A percentile compares a stretch with the other conserved stretches of the same genome.
Evolutionary conservation across 2,329 filamentous ascomycete species (phyloP).

Genomic region (Scedosporium aurantiacum): DNA sequence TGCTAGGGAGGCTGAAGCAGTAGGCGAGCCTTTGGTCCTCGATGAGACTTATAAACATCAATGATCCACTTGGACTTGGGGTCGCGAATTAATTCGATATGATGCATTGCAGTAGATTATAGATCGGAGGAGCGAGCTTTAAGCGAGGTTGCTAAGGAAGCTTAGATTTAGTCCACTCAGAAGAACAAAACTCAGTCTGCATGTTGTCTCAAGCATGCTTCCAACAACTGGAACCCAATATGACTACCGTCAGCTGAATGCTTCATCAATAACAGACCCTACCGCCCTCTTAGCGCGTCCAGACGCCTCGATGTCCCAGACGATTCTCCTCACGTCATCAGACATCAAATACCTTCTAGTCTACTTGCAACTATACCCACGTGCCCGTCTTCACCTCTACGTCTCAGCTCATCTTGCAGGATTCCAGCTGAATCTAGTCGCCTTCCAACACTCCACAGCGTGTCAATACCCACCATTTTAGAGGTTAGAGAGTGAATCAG

Average conservation of each 20-base stretch:
- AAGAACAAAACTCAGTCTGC: not conserved
- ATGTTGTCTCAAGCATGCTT: not conserved
- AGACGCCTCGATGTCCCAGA: not conserved
- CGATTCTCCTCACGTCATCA: not conserved
- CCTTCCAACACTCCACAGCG: not conserved
- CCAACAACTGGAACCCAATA: not conserved
- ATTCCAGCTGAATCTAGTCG: not conserved
- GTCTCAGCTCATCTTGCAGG: not conserved
- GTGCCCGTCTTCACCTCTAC: not conserved
- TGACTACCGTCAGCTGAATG: not conserved
- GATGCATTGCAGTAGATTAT: too few species aligned
- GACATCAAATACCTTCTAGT: not conserved
- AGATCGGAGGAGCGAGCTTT: too few species aligned
- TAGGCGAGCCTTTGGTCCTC: too few species aligned
- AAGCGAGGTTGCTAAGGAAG: too few species aligned
- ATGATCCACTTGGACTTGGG: too few species aligned
- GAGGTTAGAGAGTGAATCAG: not conserved
- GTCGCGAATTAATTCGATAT: too few species aligned
- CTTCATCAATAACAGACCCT: not conserved
- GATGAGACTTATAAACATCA: too few species aligned
- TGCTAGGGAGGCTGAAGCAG: too few species aligned
- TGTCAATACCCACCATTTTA: not conserved
- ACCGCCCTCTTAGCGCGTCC: not conserved
- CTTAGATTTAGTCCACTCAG: not conserved
- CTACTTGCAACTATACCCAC: not conserved